Conservation (phyloP, 345 rosid genomes). For the Populus tremula region DNA sequence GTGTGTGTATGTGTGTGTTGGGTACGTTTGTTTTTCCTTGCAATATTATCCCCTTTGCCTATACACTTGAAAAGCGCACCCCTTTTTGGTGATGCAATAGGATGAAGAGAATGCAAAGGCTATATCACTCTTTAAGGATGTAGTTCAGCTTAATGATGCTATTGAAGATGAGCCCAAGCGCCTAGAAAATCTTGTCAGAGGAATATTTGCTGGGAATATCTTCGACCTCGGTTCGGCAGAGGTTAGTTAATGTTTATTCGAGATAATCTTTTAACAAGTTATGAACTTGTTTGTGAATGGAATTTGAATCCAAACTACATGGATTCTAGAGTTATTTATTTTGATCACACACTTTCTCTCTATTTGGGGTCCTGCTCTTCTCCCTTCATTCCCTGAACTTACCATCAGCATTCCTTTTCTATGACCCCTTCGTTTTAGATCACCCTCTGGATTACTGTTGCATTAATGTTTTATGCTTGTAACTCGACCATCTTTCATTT, state of each 20-base stretch:
- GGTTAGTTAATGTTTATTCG: slow-evolving; percentile 38
- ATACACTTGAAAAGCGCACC: not conserved
- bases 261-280: not conserved
- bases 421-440: not conserved
- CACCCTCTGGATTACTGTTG: not conserved
- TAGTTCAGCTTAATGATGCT: slow-evolving; percentile 65
- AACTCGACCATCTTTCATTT: not conserved
- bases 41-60: not conserved
- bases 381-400: not conserved
- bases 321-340: not conserved
- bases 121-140: slow-evolving; percentile 72
- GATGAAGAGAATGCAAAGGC: slow-evolving; percentile 99
- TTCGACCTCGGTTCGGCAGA: slow-evolving; percentile 97
- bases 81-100: slow-evolving; percentile 36
- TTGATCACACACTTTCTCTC: not conserved
- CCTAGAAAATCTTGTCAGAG: slow-evolving; percentile 71
- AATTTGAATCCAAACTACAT: not conserved
- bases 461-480: not conserved
- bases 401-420: not conserved
- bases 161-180: slow-evolving; percentile 66
- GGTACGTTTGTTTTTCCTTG: not conserved
- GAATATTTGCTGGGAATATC: slow-evolving; percentile 95
- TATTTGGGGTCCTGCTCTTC: not conserved
- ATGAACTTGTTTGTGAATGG: not conserved
- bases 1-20: not conserved